Evolutionary conservation across 2,329 filamentous ascomycete genomes (phyloP).

Genomic region (Parastagonospora avenae): DNA sequence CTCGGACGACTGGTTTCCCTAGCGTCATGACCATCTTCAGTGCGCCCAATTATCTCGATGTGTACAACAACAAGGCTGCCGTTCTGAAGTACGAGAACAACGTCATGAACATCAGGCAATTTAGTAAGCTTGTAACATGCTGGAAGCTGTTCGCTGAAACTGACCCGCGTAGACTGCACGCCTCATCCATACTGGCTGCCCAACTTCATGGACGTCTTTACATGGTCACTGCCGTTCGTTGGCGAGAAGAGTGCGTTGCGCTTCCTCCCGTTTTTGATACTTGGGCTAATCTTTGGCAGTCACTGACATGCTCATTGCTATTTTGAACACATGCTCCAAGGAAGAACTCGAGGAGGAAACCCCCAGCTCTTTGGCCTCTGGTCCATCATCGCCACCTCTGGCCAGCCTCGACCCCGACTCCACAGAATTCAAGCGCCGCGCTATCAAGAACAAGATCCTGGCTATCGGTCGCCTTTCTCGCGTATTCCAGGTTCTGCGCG

Average conservation of each 20-base stretch:
- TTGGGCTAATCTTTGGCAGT: constrained; percentile 51
- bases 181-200: constrained; percentile 99
- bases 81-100: constrained; percentile 99
- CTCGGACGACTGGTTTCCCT: constrained; percentile 94
- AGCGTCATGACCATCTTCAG: constrained; percentile 99
- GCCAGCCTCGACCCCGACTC: constrained; percentile 74
- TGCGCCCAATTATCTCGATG: constrained; percentile 96
- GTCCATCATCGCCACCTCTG: constrained; percentile 75
- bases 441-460: constrained; percentile 99
- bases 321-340: constrained; percentile 98
- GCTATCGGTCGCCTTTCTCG: constrained; percentile 95
- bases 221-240: constrained; percentile 98
- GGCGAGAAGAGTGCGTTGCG: constrained; percentile 74
- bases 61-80: constrained; percentile 99
- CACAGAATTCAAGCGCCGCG: constrained; percentile 90
- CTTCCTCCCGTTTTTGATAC: background rate
- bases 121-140: constrained; percentile 58
- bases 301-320: constrained; percentile 98
- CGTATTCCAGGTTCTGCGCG: constrained; percentile 96
- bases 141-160: background rate
- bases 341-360: constrained; percentile 91
- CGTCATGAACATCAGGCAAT: constrained; percentile 99
- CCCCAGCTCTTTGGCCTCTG: constrained; percentile 72
- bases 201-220: constrained; percentile 99
- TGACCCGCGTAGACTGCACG: constrained; percentile 71